These are phyloP conservation scores for Candida krabiensis DNA, from an alignment of 805 yeast genomes.

Conservation along the genomic window DNA sequence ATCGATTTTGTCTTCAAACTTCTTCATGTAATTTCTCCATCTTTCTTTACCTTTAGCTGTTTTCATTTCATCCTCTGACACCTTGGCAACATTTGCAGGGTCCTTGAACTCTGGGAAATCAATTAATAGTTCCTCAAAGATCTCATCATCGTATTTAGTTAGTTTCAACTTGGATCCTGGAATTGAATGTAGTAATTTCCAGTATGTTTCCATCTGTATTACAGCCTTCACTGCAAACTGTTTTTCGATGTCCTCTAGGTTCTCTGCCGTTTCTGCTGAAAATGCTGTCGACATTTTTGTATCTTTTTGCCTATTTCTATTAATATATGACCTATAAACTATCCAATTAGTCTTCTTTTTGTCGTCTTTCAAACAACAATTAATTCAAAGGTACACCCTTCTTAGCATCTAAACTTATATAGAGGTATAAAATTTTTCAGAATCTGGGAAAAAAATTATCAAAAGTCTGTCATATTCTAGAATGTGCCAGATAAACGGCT, in stretches of 20 bases:
- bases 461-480: too few species aligned
- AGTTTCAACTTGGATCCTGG: conserved; percentile 79
- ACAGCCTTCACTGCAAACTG: conserved; percentile 99
- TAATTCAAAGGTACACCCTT: too few species aligned
- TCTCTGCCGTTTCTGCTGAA: conserved; percentile 85
- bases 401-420: too few species aligned
- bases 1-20: conserved; percentile 76
- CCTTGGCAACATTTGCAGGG: conserved; percentile 51
- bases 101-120: conserved; percentile 88
- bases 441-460: too few species aligned
- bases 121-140: conserved; percentile 55
- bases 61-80: conserved; percentile 83
- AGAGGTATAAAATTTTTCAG: too few species aligned
- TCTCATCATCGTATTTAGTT: conserved; percentile 71
- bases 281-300: conserved; percentile 18
- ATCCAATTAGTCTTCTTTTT: too few species aligned
- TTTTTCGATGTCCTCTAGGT: conserved; percentile 92
- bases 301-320: background rate
- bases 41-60: conserved; percentile 72
- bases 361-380: too few species aligned
- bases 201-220: conserved; percentile 91
- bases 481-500: too few species aligned
- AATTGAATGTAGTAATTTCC: conserved; percentile 71
- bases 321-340: background rate
- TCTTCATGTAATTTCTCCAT: conserved; percentile 87